Conservation (phyloP, 345 rosid species). For the Boechera stricta region DNA sequence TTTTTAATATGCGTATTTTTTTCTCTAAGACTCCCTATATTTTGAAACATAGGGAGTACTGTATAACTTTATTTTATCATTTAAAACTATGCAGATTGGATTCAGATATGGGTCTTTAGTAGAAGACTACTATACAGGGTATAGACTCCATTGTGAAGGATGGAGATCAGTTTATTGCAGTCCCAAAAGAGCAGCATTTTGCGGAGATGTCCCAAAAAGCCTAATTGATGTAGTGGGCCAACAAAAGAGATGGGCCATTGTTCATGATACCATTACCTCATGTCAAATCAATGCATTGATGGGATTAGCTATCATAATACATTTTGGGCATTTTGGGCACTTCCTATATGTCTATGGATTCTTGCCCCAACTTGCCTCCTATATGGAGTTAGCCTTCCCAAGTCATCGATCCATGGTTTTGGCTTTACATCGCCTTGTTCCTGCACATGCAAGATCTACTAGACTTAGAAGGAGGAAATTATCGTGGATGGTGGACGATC, state of each 20-base stretch:
- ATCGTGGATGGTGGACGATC: constrained; percentile 71
- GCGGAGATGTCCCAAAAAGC: constrained; percentile 59
- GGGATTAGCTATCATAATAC: constrained; percentile 53
- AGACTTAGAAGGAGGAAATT: constrained; percentile 54
- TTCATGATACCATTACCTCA: constrained; percentile 57
- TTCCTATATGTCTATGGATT: constrained; percentile 64
- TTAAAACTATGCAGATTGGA: constrained; percentile 56
- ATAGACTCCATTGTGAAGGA: constrained; percentile 62
- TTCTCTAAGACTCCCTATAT: no score
- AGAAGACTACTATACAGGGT: constrained; percentile 74
- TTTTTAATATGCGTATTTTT: no score
- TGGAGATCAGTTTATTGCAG: constrained; percentile 68
- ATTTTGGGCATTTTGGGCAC: constrained; percentile 56
- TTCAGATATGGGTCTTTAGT: constrained; percentile 72
- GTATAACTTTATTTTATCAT: not conserved
- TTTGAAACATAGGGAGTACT: not conserved
- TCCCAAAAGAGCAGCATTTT: constrained; percentile 65
- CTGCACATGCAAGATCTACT: constrained; percentile 62
- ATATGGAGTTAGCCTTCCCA: constrained; percentile 51
- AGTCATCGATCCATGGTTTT: constrained; percentile 66
- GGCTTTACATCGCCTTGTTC: constrained; percentile 64
- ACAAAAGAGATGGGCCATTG: constrained; percentile 72
- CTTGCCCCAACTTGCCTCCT: constrained; percentile 73
- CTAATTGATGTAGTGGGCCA: constrained; percentile 58
- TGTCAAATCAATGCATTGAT: constrained; percentile 36